These are phyloP conservation scores for Leccinum ponderosum DNA, from an alignment of 1,284 basidiomycete species.

Conservation along the genomic window DNA sequence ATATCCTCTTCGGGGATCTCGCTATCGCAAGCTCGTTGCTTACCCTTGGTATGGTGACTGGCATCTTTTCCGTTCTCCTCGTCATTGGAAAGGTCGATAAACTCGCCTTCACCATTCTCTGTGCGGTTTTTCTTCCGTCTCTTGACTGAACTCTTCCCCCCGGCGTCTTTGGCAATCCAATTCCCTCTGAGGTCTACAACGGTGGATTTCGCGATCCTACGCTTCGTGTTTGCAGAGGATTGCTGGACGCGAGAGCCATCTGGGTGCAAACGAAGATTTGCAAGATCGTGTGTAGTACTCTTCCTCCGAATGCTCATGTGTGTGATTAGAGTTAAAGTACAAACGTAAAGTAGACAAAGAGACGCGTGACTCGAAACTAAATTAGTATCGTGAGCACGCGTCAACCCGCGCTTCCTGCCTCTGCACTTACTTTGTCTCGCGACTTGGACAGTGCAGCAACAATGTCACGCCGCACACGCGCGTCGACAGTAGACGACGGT, in stretches of 20 bases:
- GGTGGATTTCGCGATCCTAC: slow-evolving; percentile 29
- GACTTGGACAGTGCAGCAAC: background rate
- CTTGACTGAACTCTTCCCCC: slow-evolving; percentile 40
- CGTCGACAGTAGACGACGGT: slow-evolving; percentile 2
- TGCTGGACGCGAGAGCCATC: slow-evolving; percentile 58
- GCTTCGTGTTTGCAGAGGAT: slow-evolving; percentile 33
- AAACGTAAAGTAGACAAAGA: background rate
- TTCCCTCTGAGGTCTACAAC: slow-evolving; percentile 35
- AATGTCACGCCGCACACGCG: slow-evolving; percentile 33
- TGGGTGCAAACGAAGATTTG: slow-evolving; percentile 58
- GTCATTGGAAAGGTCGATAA: slow-evolving; percentile 20
- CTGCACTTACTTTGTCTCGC: background rate
- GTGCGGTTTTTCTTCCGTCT: slow-evolving; percentile 21
- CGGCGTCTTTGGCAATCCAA: slow-evolving; percentile 39
- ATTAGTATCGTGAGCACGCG: slow-evolving; percentile 16
- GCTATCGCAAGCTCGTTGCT: slow-evolving; percentile 19
- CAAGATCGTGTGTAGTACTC: slow-evolving; percentile 59
- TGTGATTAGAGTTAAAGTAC: background rate
- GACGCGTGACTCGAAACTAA: slow-evolving; percentile 22
- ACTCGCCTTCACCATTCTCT: slow-evolving; percentile 25
- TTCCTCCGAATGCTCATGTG: slow-evolving; percentile 46
- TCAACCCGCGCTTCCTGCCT: slow-evolving; percentile 2
- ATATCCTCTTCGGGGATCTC: slow-evolving; percentile 5
- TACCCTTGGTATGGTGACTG: slow-evolving; percentile 23
- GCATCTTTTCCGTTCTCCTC: slow-evolving; percentile 7